phyloP scores from a whole-genome alignment of 331 rosid species.

The Spiraea crenata region DNA sequence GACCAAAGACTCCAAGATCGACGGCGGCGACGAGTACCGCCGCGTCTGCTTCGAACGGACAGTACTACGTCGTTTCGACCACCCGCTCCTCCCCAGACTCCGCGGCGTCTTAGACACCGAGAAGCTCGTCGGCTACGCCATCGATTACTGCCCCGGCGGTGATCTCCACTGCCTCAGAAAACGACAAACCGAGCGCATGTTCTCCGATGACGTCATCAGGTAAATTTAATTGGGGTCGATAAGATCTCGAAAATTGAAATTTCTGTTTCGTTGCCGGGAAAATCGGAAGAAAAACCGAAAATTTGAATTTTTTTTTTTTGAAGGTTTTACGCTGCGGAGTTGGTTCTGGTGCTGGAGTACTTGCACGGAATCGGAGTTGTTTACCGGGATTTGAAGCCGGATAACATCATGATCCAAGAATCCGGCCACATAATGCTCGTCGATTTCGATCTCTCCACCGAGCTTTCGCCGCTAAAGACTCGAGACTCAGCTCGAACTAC shows the following conservation, averaged over 20 bases:
- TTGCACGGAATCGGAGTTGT: conserved; percentile 69
- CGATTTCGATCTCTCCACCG: conserved; percentile 88
- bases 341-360: conserved; percentile 77
- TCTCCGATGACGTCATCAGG: conserved; percentile 79
- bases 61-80: conserved; percentile 62
- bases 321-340: conserved; percentile 93
- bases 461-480: conserved; percentile 38
- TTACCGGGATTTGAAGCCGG: conserved; percentile 94
- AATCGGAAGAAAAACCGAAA: background rate
- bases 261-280: conserved; percentile 2
- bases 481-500: conserved; percentile 22
- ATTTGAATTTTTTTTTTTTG: background rate
- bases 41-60: conserved; percentile 72
- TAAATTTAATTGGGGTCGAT: conserved; percentile 7
- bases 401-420: conserved; percentile 80
- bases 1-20: conserved; percentile 10
- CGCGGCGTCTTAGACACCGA: conserved; percentile 65
- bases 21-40: conserved; percentile 45
- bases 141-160: conserved; percentile 86
- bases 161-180: conserved; percentile 65
- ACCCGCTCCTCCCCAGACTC: conserved; percentile 66
- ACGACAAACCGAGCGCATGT: conserved; percentile 81
- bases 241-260: background rate
- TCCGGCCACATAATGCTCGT: conserved; percentile 90
- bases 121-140: conserved; percentile 65